These are phyloP conservation scores for Prunus kanzakura DNA, from an alignment of 306 rosid genomes.

Conservation along the genomic window DNA sequence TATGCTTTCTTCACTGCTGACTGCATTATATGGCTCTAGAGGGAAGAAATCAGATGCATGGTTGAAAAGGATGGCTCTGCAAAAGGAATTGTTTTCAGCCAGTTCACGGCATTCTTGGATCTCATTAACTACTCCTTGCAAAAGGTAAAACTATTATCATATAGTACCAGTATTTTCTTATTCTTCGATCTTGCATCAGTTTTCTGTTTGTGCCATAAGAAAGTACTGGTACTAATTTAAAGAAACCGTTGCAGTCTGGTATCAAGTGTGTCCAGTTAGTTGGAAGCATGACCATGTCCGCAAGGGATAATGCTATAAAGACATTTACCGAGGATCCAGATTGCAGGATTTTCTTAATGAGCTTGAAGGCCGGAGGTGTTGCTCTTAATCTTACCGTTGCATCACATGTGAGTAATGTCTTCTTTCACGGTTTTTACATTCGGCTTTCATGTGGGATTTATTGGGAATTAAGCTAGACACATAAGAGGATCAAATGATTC, in stretches of 20 bases:
- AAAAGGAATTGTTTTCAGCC: constrained; percentile 91
- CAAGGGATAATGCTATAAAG: constrained; percentile 71
- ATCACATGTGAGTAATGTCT: constrained; percentile 64
- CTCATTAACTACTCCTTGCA: constrained; percentile 72
- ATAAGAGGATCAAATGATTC: background rate
- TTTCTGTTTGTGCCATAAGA: background rate
- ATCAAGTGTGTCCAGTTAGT: constrained; percentile 71
- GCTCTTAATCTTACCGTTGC: constrained; percentile 93
- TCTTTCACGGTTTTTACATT: background rate
- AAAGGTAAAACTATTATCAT: constrained; percentile 44
- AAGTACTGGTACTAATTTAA: constrained; percentile 12
- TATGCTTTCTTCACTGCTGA: constrained; percentile 12
- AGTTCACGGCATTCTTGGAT: constrained; percentile 95
- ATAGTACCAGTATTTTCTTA: no score
- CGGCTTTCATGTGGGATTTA: background rate
- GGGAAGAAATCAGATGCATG: constrained; percentile 94
- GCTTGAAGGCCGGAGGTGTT: constrained; percentile 97
- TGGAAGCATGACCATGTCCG: constrained; percentile 83
- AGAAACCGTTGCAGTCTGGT: constrained; percentile 63
- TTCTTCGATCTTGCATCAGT: background rate
- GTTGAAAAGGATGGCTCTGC: constrained; percentile 94
- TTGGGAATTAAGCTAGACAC: background rate
- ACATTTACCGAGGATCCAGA: constrained; percentile 75
- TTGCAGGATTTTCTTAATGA: constrained; percentile 91
- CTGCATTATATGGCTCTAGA: constrained; percentile 42